A percentile compares a stretch with the other conserved stretches of the same genome.
Conservation (phyloP, 148 eudicot genomes). For the Diospyros lotus region DNA sequence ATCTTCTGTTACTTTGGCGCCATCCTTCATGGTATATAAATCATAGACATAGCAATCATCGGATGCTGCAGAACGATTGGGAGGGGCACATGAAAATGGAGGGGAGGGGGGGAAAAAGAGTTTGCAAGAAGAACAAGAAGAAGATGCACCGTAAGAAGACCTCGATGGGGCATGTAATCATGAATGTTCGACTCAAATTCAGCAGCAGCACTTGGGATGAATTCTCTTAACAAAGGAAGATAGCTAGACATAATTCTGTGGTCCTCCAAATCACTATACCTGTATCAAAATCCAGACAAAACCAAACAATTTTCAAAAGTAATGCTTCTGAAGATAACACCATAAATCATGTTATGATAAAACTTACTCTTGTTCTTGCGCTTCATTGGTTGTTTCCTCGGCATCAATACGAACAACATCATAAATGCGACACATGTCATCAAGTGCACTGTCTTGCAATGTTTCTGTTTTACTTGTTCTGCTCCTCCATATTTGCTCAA, state of each 20-base stretch:
- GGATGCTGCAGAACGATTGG: slow-evolving; percentile 35
- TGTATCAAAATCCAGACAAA: slow-evolving; percentile 24
- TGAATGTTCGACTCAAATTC: slow-evolving; percentile 74
- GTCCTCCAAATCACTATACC: slow-evolving; percentile 64
- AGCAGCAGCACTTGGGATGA: slow-evolving; percentile 71
- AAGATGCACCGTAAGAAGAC: slow-evolving; percentile 18
- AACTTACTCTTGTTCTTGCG: slow-evolving; percentile 50
- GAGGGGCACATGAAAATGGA: not conserved
- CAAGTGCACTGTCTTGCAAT: slow-evolving; percentile 41
- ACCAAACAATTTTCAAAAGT: slow-evolving; percentile 4
- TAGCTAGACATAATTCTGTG: slow-evolving; percentile 56
- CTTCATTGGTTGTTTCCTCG: slow-evolving; percentile 34
- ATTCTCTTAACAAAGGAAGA: slow-evolving; percentile 75
- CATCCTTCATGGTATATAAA: slow-evolving; percentile 59
- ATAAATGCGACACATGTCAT: slow-evolving; percentile 70
- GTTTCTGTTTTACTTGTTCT: slow-evolving; percentile 47
- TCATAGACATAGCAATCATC: slow-evolving; percentile 66
- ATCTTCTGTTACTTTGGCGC: slow-evolving; percentile 34
- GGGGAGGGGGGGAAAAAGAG: not conserved
- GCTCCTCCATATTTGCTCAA: slow-evolving; percentile 95
- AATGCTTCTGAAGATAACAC: slow-evolving; percentile 2
- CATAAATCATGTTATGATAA: not conserved
- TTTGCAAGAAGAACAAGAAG: not conserved
- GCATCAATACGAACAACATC: slow-evolving; percentile 83
- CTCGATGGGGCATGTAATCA: slow-evolving; percentile 35